Evolutionary conservation across 1,284 basidiomycete genomes (phyloP).

Genomic region (Kwoniella shivajii): DNA sequence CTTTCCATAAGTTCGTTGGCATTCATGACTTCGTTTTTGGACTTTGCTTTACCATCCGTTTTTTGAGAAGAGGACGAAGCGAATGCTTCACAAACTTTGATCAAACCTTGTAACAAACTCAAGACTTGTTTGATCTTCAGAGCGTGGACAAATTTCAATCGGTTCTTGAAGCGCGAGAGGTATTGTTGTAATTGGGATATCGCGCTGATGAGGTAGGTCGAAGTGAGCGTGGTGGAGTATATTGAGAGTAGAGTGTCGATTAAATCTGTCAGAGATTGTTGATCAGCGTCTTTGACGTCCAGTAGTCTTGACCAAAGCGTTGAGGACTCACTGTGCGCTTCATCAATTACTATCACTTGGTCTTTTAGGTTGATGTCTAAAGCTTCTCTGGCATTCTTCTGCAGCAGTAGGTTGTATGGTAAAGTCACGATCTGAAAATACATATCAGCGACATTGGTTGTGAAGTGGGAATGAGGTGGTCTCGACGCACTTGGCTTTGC

Average conservation of each 20-base stretch:
- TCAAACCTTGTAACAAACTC: constrained; percentile 69
- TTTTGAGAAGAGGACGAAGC: constrained; percentile 53
- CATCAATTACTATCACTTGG: constrained; percentile 89
- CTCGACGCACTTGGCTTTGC: constrained; percentile 77
- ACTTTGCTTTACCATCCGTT: constrained; percentile 27
- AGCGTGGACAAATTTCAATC: constrained; percentile 72
- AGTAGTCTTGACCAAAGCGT: background rate
- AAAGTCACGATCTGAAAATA: constrained; percentile 73
- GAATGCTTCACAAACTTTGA: constrained; percentile 60
- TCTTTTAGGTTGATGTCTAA: constrained; percentile 79
- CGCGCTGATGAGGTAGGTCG: constrained; percentile 64
- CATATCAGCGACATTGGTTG: constrained; percentile 4
- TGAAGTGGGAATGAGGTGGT: background rate
- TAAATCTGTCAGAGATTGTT: constrained; percentile 63
- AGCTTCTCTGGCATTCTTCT: constrained; percentile 79
- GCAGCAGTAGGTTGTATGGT: constrained; percentile 91
- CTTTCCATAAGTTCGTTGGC: constrained; percentile 64
- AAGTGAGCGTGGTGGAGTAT: constrained; percentile 72
- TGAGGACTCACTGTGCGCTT: constrained; percentile 82
- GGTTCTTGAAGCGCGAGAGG: constrained; percentile 72
- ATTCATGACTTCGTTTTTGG: constrained; percentile 45
- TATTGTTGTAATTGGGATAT: constrained; percentile 79
- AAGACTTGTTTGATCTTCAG: constrained; percentile 79
- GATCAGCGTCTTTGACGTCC: background rate
- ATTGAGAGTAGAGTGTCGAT: constrained; percentile 85